phyloP scores from a whole-genome alignment of 75 land plant species.

The Sequoia sempervirens region DNA sequence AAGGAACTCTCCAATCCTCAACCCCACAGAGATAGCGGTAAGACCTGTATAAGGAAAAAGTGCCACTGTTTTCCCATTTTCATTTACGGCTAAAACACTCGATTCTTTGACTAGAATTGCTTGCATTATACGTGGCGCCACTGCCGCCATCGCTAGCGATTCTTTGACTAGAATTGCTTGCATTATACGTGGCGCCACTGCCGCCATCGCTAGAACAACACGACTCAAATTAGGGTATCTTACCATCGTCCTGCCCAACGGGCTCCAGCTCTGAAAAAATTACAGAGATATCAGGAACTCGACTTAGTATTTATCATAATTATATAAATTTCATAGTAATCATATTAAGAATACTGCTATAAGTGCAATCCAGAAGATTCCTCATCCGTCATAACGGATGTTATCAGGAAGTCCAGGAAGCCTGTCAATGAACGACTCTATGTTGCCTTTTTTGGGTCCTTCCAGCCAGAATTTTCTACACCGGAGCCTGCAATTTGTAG shows the following conservation, averaged over 20 bases:
- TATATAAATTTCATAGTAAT: background rate
- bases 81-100: conserved; percentile 40
- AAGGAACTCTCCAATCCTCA: conserved; percentile 46
- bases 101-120: background rate
- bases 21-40: conserved; percentile 21
- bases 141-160: conserved; percentile 13
- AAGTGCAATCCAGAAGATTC: too few relatives aligned
- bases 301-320: background rate
- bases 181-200: too few relatives aligned
- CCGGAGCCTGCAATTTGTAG: too few relatives aligned
- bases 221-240: conserved; percentile 35
- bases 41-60: conserved; percentile 35
- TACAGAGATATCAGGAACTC: background rate
- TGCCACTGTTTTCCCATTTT: conserved; percentile 39
- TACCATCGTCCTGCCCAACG: background rate
- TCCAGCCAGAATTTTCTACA: too few relatives aligned
- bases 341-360: conserved; percentile 15
- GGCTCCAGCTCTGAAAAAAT: background rate
- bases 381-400: too few relatives aligned
- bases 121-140: background rate
- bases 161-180: too few relatives aligned
- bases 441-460: too few relatives aligned
- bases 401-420: too few relatives aligned
- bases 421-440: too few relatives aligned
- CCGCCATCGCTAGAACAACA: background rate